Evolutionary conservation across 2,329 filamentous ascomycete genomes (phyloP).

Genomic region (Xylaria sp.): DNA sequence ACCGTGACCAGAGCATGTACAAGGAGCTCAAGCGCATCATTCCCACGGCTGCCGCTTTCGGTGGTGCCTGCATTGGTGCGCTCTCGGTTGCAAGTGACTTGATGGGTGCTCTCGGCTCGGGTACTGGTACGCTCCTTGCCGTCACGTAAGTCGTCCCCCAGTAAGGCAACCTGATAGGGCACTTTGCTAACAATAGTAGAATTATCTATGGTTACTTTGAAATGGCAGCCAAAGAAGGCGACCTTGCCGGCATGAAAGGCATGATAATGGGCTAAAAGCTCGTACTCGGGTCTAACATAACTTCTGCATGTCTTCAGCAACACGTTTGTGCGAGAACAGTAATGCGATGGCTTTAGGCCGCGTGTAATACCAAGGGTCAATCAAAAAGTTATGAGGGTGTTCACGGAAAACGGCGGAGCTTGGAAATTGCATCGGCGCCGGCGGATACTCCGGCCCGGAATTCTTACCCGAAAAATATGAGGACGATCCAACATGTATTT

Average conservation of each 20-base stretch:
- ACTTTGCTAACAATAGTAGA: conserved; percentile 59
- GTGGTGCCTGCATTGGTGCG: conserved; percentile 98
- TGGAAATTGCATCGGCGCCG: conserved; percentile 46
- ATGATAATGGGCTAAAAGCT: conserved; percentile 73
- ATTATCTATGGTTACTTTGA: conserved; percentile 99
- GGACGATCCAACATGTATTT: conserved; percentile 31
- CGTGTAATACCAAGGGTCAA: conserved; percentile 47
- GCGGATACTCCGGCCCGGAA: conserved; percentile 39
- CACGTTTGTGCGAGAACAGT: conserved; percentile 41
- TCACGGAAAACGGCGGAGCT: conserved; percentile 43
- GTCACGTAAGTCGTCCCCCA: conserved; percentile 81
- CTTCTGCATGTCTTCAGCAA: conserved; percentile 31
- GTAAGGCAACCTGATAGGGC: background rate
- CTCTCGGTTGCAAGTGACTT: conserved; percentile 96
- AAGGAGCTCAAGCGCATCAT: conserved; percentile 99
- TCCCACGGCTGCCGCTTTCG: conserved; percentile 96
- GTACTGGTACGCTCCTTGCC: conserved; percentile 96
- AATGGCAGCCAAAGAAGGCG: conserved; percentile 98
- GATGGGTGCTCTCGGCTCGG: conserved; percentile 93
- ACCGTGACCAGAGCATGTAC: conserved; percentile 99
- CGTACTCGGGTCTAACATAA: conserved; percentile 18
- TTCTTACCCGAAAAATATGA: conserved; percentile 21
- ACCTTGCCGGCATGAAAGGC: conserved; percentile 83
- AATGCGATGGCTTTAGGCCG: conserved; percentile 41
- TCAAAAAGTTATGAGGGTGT: conserved; percentile 47